phyloP scores from a whole-genome alignment of 2,329 filamentous ascomycete genomes.

The Xylariales sp. region DNA sequence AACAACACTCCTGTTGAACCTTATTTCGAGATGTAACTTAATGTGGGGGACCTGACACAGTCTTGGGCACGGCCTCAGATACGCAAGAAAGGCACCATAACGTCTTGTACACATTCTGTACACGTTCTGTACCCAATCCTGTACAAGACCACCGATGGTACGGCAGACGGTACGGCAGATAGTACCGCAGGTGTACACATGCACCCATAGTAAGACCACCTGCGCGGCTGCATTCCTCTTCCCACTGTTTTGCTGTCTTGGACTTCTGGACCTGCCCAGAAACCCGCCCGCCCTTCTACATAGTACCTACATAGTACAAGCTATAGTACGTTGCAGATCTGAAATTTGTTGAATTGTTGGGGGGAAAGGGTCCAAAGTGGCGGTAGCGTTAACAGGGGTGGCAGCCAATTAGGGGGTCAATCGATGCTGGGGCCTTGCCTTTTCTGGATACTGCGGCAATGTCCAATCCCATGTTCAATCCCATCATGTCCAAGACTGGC shows the following conservation, averaged over 20 bases:
- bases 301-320: too few relatives aligned
- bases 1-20: not conserved
- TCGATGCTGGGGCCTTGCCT: conserved; percentile 41
- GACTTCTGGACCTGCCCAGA: conserved; percentile 7
- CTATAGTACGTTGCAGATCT: conserved; percentile 35
- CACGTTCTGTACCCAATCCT: too few relatives aligned
- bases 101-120: too few relatives aligned
- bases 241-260: conserved; percentile 5
- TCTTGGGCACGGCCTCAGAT: conserved; percentile 5
- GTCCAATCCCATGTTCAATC: not conserved
- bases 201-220: not conserved
- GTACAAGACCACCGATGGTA: too few relatives aligned
- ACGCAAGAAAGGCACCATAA: too few relatives aligned
- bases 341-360: conserved; percentile 53
- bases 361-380: conserved; percentile 44
- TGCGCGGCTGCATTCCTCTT: not conserved
- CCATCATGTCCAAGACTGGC: too few relatives aligned
- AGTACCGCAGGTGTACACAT: not conserved
- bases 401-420: conserved; percentile 38
- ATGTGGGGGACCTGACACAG: conserved; percentile 14
- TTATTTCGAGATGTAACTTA: conserved; percentile 13
- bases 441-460: conserved; percentile 33
- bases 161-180: too few relatives aligned
- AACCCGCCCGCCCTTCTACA: not conserved
- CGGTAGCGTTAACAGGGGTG: conserved; percentile 39